Percentiles rank a stretch among this genome's conserved stretches.
Evolutionary conservation across 2,329 filamentous ascomycete species (phyloP).

Genomic region (Epicoccum nigrum): DNA sequence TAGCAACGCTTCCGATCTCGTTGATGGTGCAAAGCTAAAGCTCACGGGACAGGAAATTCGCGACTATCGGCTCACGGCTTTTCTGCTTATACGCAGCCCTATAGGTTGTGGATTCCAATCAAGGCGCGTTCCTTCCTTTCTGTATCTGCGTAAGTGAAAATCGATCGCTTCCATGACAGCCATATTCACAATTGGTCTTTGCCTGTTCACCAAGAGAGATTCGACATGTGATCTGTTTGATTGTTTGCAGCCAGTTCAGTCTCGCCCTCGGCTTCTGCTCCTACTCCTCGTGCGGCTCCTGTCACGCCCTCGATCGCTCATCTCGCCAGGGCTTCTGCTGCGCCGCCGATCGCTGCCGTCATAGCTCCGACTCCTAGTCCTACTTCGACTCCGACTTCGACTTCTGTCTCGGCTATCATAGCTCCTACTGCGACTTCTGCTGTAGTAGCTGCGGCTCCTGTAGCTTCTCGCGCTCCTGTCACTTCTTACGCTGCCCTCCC

Average conservation of each 20-base stretch:
- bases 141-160: no score
- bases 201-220: no score
- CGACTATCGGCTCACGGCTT: neutral
- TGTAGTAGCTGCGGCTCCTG: slow-evolving; percentile 6
- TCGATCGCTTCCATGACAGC: neutral
- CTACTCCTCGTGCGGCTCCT: slow-evolving; percentile 1
- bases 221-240: neutral
- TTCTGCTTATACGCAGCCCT: no score
- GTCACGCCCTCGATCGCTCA: neutral
- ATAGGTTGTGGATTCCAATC: no score
- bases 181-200: neutral
- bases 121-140: no score
- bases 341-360: slow-evolving; percentile 13
- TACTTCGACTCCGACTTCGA: slow-evolving; percentile 4
- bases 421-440: slow-evolving; percentile 17
- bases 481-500: slow-evolving; percentile 17
- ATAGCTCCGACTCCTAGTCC: slow-evolving; percentile 20
- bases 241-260: neutral
- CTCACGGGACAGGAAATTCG: neutral
- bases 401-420: slow-evolving; percentile 15
- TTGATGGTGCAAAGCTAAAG: no score
- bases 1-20: no score
- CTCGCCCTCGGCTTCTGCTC: neutral
- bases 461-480: slow-evolving; percentile 22
- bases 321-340: slow-evolving; percentile 7